These are phyloP conservation scores for Vicia sativa DNA, from an alignment of 306 rosid species.

Conservation along the genomic window DNA sequence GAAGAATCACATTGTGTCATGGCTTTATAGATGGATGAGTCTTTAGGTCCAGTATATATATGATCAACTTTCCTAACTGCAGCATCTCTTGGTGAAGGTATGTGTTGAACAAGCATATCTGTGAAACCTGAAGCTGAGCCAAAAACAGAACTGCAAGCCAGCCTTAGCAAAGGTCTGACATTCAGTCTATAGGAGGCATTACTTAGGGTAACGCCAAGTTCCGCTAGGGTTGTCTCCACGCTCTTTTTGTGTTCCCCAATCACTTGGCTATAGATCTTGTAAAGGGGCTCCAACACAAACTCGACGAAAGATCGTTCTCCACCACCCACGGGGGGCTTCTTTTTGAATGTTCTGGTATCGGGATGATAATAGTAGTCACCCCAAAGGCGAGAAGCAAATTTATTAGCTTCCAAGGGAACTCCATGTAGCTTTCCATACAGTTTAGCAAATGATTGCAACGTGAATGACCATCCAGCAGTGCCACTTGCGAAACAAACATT, in stretches of 20 bases:
- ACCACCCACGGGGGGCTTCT: slow-evolving; percentile 85
- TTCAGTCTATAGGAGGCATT: slow-evolving; percentile 94
- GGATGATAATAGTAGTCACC: slow-evolving; percentile 88
- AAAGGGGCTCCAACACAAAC: slow-evolving; percentile 90
- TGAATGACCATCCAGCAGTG: slow-evolving; percentile 98
- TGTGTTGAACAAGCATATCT: slow-evolving; percentile 92
- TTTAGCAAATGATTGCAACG: slow-evolving; percentile 89
- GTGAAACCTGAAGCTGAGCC: slow-evolving; percentile 90
- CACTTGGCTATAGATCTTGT: slow-evolving; percentile 94
- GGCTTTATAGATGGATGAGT: slow-evolving; percentile 80
- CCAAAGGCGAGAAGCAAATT: slow-evolving; percentile 93
- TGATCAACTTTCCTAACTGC: slow-evolving; percentile 89
- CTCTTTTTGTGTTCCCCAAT: slow-evolving; percentile 98
- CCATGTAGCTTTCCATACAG: slow-evolving; percentile 90
- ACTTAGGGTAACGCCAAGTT: slow-evolving; percentile 90
- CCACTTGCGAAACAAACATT: slow-evolving; percentile 97
- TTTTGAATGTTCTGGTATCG: slow-evolving; percentile 74
- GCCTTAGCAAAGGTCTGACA: slow-evolving; percentile 89
- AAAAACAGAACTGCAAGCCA: slow-evolving; percentile 97
- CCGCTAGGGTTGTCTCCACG: slow-evolving; percentile 96
- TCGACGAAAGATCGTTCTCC: slow-evolving; percentile 96
- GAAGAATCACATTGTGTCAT: slow-evolving; percentile 81
- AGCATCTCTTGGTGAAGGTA: slow-evolving; percentile 91
- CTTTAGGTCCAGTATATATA: slow-evolving; percentile 83
- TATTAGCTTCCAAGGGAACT: slow-evolving; percentile 70